Percentiles rank a stretch among this genome's conserved stretches.
phyloP scores from a whole-genome alignment of 2,329 filamentous ascomycete species.

The Esteya vermicola region DNA sequence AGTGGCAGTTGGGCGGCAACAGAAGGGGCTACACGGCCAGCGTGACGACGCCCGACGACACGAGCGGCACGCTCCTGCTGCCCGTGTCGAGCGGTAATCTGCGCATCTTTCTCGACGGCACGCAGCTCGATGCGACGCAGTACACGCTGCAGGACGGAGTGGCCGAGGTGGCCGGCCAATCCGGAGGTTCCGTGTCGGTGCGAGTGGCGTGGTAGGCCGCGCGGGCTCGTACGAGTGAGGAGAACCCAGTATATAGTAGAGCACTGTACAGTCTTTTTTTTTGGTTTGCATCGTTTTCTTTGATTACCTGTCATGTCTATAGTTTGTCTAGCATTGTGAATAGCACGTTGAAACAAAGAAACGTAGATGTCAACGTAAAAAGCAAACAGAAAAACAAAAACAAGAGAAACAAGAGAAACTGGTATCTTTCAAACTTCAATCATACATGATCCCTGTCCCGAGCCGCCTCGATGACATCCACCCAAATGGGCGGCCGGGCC shows the following conservation, averaged over 20 bases:
- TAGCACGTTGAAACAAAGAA: no score
- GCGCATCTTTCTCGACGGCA: neutral
- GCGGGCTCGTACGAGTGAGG: no score
- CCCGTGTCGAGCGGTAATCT: constrained; percentile 7
- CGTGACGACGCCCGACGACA: constrained; percentile 14
- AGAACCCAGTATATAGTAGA: no score
- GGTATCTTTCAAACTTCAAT: neutral
- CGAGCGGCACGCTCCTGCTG: constrained; percentile 13
- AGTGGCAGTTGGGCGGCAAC: constrained; percentile 12
- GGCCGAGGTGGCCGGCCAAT: no score
- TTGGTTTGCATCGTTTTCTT: no score
- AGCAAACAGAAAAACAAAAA: neutral
- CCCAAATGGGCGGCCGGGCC: constrained; percentile 24
- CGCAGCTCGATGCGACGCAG: constrained; percentile 2
- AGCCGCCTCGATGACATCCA: constrained; percentile 27
- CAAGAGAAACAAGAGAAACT: neutral
- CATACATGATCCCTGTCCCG: constrained; percentile 11
- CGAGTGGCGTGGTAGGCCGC: no score
- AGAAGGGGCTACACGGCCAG: constrained; percentile 9
- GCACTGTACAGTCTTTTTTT: no score
- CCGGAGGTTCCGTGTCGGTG: no score
- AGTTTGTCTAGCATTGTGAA: neutral
- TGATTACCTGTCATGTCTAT: no score
- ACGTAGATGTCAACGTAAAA: no score
- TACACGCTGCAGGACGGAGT: neutral